These are phyloP conservation scores for Venturiaceae sp. DNA, from an alignment of 2,329 filamentous ascomycete genomes.

Conservation along the genomic window DNA sequence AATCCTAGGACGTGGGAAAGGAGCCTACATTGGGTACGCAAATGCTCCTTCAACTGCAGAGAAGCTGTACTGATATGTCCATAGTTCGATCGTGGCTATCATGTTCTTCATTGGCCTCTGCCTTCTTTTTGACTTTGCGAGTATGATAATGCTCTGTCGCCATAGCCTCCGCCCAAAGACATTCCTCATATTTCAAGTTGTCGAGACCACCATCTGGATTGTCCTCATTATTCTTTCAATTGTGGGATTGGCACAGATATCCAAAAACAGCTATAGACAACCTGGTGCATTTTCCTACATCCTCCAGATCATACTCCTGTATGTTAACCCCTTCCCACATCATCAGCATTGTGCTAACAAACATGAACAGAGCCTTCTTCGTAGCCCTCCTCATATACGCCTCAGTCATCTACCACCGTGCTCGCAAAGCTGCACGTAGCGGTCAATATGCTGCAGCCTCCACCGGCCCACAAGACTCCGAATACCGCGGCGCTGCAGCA, in stretches of 20 bases:
- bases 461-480: constrained; percentile 17
- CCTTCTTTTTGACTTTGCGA: constrained; percentile 23
- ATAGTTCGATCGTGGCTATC: constrained; percentile 9
- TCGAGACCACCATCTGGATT: constrained; percentile 25
- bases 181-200: constrained; percentile 33
- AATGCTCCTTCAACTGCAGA: background rate
- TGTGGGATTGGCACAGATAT: constrained; percentile 11
- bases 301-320: constrained; percentile 24
- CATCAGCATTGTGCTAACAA: background rate
- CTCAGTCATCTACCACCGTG: constrained; percentile 23
- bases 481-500: no score
- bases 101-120: constrained; percentile 22
- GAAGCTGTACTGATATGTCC: background rate
- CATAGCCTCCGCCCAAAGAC: constrained; percentile 20
- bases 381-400: constrained; percentile 30
- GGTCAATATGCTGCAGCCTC: constrained; percentile 23
- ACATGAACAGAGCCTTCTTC: constrained; percentile 14
- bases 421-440: constrained; percentile 22
- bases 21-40: background rate
- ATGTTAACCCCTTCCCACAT: constrained; percentile 12
- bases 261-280: no score
- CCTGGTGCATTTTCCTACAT: constrained; percentile 15
- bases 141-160: constrained; percentile 23
- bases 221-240: constrained; percentile 22
- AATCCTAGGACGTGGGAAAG: no score